A percentile compares a stretch with the other conserved stretches of the same genome.
phyloP scores from a whole-genome alignment of 768 basidiomycete species.

The Candolleomyces aberdarensis region DNA sequence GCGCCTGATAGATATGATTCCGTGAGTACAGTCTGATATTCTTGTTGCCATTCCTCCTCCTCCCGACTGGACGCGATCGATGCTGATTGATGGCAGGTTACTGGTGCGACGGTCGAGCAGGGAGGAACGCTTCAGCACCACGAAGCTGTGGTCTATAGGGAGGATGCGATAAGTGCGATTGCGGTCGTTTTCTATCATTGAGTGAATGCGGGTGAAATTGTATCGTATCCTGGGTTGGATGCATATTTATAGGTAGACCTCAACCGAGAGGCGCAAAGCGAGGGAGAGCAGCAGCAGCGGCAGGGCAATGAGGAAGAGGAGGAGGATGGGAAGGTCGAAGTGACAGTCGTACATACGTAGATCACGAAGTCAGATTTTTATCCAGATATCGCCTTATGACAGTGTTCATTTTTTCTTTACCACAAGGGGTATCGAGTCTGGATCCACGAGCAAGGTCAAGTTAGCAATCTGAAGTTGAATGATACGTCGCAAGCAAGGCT shows the following conservation, averaged over 20 bases:
- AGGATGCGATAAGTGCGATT: slow-evolving; percentile 29
- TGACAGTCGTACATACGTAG: background rate
- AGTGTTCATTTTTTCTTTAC: slow-evolving; percentile 42
- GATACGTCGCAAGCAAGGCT: slow-evolving; percentile 7
- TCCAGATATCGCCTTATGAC: slow-evolving; percentile 56
- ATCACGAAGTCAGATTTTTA: slow-evolving; percentile 39
- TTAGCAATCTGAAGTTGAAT: background rate
- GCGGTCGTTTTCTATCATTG: slow-evolving; percentile 23
- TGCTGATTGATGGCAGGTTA: slow-evolving; percentile 15
- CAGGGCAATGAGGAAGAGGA: background rate
- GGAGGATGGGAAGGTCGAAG: too few species aligned
- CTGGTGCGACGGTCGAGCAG: slow-evolving; percentile 21
- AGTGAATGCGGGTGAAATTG: background rate
- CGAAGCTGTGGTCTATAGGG: slow-evolving; percentile 27
- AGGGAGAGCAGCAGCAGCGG: too few species aligned
- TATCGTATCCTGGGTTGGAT: too few species aligned
- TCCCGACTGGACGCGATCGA: too few species aligned
- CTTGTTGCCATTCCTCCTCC: too few species aligned
- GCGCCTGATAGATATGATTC: slow-evolving; percentile 28
- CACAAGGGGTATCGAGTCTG: slow-evolving; percentile 47
- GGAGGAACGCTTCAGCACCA: slow-evolving; percentile 27
- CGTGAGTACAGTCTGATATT: slow-evolving; percentile 6
- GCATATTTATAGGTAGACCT: too few species aligned
- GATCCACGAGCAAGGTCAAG: background rate
- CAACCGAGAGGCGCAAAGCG: too few species aligned